Base-by-base conservation (phyloP, 371 early-diverging fungal genomes). In the Nosema muscidifuracis region DNA sequence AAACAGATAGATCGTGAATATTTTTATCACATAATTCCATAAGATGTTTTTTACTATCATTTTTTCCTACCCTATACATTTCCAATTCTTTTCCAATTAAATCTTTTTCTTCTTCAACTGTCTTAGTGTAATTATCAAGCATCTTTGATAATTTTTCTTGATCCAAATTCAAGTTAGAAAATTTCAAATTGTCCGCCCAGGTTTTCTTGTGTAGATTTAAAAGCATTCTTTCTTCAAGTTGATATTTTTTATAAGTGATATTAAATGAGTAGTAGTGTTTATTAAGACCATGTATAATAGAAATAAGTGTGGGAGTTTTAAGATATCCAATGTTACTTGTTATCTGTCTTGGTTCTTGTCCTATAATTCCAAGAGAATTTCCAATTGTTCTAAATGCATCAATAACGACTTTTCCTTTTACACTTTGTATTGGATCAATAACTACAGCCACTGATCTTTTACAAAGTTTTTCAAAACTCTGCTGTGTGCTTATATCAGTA, bases 341-440 rank as follows among this genome's bases (percentile, higher is more conserved):
- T 0, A 94, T 92, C 81, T 98, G 96, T 31, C 99, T 89, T n/a
- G 96, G 92, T 76, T 97, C 98, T 90, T 89, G 73, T 26, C 91
- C 90, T 20, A 90, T 84, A 85, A 92, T 89, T 2, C 89, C 85
- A 16, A 87, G 85, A 77, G 93, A 90, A 50, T 93, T 88, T 77
- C 91, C 90, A 80, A 97, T 99, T 38, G 92, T 84, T 42, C 99
- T 89, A 88, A 99, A 99, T 18, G 97, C 99, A 84, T 99, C 99
- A 82, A 97, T 95, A 15, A 99, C 99, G 2, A 99, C 99, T 81
- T 97, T 99, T 73, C 99, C 99, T 80, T 95, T 95, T 60, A 99
- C 99, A 20, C 95, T 94, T 82, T 99, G 98, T 75, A 99, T 97
- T 1, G 98, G 99, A 84, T 99, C 99, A 53, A 99, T 89, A 0